Evolutionary conservation across 805 yeast species (phyloP), one percentile per base, ranked within the genome.

Genomic region (Kuraishia piskuri): DNA sequence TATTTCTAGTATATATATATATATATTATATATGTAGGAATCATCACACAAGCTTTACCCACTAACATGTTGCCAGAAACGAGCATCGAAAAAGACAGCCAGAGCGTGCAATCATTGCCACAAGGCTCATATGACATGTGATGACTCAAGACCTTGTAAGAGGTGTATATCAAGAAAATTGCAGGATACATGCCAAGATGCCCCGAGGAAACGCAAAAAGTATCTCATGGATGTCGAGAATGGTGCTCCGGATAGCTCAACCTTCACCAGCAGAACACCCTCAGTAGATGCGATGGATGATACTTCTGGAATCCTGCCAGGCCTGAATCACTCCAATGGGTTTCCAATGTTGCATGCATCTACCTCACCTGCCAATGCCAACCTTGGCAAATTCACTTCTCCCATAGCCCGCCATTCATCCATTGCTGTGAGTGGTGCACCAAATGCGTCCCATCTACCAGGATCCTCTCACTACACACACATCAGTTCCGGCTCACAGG

Each of bases 31-130:
- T 10, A 25, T 25, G 31, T 25, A 25, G 40, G 17, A 31, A 31
- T 31, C 14, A 4, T 10, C 17, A 8, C 14, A n/a, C 14, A 31
- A 5, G 3, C 14, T 31, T 12, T n/a, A 31, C 40, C 40, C 17
- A 31, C 40, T 31, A 31, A 31, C 40, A 12, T 31, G 40, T 31
- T 7, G 3, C 23, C 47, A 45, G 49, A 47, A 23, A 47, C 31
- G 31, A 22, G 49, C 25, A 3, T 31, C 40, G 4, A 47, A 78
- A 61, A 91, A 91, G 64, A 91, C 94, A 0, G 75, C 84, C 7
- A 75, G 96, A 54, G 98, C 99, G 4, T 92, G 99, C 61, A 80
- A 81, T 46, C 94, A 91, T 68, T 92, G 99, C 64, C 90, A 91
- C 56, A 80, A 83, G 61, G 88, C 96, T 1, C 99, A 92, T 66